Base-by-base conservation (phyloP, 2,329 filamentous ascomycete genomes). In the Ceratocystis ficicola region DNA sequence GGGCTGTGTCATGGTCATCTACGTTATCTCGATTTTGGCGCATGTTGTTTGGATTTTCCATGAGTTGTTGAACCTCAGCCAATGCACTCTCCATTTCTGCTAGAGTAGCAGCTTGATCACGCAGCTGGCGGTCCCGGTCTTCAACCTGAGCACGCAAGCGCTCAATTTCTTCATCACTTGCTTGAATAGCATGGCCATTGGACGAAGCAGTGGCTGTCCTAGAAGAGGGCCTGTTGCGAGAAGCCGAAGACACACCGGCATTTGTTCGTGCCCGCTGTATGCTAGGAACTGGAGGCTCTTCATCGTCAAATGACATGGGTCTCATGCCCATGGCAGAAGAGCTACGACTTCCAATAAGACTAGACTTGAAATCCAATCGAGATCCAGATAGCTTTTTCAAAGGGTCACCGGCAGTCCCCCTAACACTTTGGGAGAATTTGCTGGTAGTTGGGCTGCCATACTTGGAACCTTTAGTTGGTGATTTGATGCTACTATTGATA, bases 21-120 rank as follows among this genome's bases (percentile, higher is more conserved):
- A 82, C 70, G 70, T 78, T 81, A 69, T 75, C 76, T 68, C 78
- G 76, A 71, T 78, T 74, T 69, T 72, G 68, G 30, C 71, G 72
- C 70, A 76, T 73, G 67, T 77, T 73, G 67, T 81, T 78, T 68
- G 78, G 76, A 73, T 79, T 80, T 75, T 81, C 87, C 72, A 95
- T 86, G 36, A 95, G 76, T 22, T 81, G 74, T 70, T 83, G 80
- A 20, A 96, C 80, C 73, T 96, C 92, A n/a, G 85, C 85, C 60
- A 96, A 78, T 69, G 87, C 93, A 68, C 81, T 83, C 73, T 99
- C 93, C 87, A 99, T 96, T 70, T 99, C 94, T 15, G 86, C 81
- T 64, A 99, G 77, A 20, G 87, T 89, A 3, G 84, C 79, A 1
- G 90, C 86, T 74, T 99, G 94, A 55, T 96, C 94, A 70, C 86